phyloP scores from a whole-genome alignment of 257 asterid species.

The Primulina tabacum region DNA sequence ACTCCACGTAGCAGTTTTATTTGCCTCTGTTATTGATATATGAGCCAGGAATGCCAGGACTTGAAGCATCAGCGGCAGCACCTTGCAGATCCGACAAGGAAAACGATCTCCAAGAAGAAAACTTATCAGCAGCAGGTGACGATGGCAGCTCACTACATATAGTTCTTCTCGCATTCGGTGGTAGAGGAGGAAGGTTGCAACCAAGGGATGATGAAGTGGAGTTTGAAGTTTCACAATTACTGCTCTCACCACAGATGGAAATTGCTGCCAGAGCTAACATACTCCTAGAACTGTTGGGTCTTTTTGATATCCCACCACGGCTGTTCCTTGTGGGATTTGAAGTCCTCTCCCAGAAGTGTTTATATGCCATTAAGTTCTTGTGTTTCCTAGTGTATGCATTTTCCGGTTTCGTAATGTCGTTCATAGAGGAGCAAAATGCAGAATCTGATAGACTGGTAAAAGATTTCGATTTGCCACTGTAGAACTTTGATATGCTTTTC shows the following conservation, averaged over 20 bases:
- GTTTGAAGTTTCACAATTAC: constrained; percentile 50
- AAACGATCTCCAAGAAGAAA: constrained; percentile 61
- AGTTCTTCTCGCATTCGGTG: constrained; percentile 50
- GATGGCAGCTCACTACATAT: constrained; percentile 32
- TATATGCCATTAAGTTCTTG: constrained; percentile 61
- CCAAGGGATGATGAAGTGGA: constrained; percentile 51
- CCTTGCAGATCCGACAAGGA: constrained; percentile 78
- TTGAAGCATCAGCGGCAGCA: constrained; percentile 45
- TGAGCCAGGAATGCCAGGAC: constrained; percentile 35
- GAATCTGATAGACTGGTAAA: constrained; percentile 64
- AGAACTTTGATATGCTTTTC: constrained; percentile 47
- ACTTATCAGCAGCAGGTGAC: constrained; percentile 46
- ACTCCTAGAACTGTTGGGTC: constrained; percentile 54
- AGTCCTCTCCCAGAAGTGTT: constrained; percentile 52
- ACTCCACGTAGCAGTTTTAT: constrained; percentile 26
- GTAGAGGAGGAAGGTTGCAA: constrained; percentile 67
- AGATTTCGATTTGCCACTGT: constrained; percentile 48
- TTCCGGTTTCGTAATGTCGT: constrained; percentile 65
- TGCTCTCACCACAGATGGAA: constrained; percentile 43
- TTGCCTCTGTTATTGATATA: constrained; percentile 29
- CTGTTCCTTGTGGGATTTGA: constrained; percentile 31
- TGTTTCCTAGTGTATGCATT: constrained; percentile 63
- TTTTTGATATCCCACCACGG: constrained; percentile 50
- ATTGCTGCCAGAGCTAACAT: constrained; percentile 46
- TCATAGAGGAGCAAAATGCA: constrained; percentile 44